Conservation (phyloP, 2,329 filamentous ascomycete species). For the Berkeleyomyces basicola region DNA sequence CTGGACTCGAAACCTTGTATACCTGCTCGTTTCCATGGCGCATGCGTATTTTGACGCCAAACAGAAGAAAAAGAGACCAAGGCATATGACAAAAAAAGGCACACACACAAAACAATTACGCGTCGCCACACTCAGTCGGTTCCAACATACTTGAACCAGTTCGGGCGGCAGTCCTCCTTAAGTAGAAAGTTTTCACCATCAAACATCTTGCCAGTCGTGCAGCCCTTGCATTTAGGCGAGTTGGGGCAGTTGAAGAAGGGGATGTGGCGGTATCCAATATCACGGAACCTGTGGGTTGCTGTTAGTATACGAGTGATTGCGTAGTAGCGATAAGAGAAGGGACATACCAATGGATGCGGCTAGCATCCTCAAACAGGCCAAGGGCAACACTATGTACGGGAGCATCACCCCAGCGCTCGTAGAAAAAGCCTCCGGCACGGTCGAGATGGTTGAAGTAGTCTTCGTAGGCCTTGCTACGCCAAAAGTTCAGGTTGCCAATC, state of each 20-base stretch:
- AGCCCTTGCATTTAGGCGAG: constrained; percentile 81
- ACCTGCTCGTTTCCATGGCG: no score
- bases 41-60: background rate
- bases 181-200: constrained; percentile 75
- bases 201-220: constrained; percentile 71
- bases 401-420: constrained; percentile 95
- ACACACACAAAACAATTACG: background rate
- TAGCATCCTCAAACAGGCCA: constrained; percentile 78
- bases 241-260: constrained; percentile 99
- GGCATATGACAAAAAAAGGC: background rate
- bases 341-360: constrained; percentile 78
- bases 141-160: constrained; percentile 93
- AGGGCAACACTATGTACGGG: constrained; percentile 91
- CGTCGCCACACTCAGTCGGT: constrained; percentile 39
- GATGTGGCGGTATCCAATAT: constrained; percentile 96
- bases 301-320: constrained; percentile 10
- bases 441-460: constrained; percentile 95
- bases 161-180: constrained; percentile 83
- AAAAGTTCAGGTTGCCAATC: constrained; percentile 84
- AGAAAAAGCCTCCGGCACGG: constrained; percentile 90
- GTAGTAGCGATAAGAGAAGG: background rate
- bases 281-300: constrained; percentile 64
- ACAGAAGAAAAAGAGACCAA: background rate
- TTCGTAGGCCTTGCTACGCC: constrained; percentile 76
- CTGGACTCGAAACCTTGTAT: no score